phyloP scores from a whole-genome alignment of 208 protist species.

The Plasmodiophora brassicae region DNA sequence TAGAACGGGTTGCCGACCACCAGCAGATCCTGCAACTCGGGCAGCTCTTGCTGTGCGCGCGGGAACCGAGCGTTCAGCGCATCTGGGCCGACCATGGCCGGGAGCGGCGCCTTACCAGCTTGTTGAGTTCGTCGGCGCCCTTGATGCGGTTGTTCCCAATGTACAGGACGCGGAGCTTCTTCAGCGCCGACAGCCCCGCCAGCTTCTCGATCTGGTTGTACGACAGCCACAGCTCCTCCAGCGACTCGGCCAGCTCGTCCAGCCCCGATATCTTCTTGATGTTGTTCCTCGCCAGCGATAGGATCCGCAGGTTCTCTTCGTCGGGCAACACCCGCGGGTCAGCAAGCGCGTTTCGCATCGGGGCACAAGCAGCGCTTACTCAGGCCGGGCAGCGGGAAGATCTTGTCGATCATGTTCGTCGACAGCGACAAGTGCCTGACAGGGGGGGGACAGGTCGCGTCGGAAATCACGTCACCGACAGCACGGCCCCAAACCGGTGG shows the following conservation, averaged over 20 bases:
- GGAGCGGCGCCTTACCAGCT: background rate
- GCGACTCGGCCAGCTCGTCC: constrained; percentile 36
- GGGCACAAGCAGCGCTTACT: too few relatives aligned
- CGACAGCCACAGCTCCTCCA: constrained; percentile 47
- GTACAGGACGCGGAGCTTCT: constrained; percentile 44
- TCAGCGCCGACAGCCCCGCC: constrained; percentile 13
- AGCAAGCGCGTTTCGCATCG: too few relatives aligned
- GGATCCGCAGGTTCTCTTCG: constrained; percentile 42
- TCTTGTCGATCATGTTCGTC: constrained; percentile 39
- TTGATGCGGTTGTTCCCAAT: constrained; percentile 41
- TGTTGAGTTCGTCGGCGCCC: constrained; percentile 34
- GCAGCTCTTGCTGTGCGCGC: background rate
- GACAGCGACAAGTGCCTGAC: constrained; percentile 28
- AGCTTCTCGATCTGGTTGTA: constrained; percentile 49
- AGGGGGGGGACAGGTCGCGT: background rate
- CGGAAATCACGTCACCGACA: background rate
- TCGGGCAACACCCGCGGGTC: background rate
- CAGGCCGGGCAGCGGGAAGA: constrained; percentile 11
- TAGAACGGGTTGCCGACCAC: constrained; percentile 37
- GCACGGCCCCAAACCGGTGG: background rate
- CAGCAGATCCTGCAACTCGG: constrained; percentile 27
- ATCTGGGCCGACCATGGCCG: background rate
- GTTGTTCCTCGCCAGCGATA: constrained; percentile 41
- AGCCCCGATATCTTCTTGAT: constrained; percentile 41
- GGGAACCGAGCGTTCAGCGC: background rate